Conservation (phyloP, 176 grass and related monocot species). For the Musa beccarii region DNA sequence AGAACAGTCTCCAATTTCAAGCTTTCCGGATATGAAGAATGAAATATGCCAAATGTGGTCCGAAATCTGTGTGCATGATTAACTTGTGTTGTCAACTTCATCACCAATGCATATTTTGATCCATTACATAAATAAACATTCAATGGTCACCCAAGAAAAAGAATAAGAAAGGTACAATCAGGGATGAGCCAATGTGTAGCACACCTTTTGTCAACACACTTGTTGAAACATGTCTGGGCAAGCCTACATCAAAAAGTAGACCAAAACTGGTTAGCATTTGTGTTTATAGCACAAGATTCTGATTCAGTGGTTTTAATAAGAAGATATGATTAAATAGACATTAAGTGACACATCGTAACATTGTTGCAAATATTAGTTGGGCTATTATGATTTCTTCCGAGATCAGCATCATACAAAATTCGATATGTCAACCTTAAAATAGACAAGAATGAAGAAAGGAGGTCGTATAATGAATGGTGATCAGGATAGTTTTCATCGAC, state of each 20-base stretch:
- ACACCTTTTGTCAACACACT: slow-evolving; percentile 85
- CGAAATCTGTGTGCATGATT: too few species aligned
- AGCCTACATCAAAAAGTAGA: slow-evolving; percentile 38
- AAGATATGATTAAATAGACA: background rate
- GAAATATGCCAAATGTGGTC: background rate
- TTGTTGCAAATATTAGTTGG: background rate
- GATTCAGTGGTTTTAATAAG: background rate
- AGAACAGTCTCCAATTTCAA: background rate
- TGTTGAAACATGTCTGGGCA: slow-evolving; percentile 61
- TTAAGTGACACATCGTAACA: background rate
- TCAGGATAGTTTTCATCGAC: background rate
- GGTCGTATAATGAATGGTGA: background rate
- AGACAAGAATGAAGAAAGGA: too few species aligned
- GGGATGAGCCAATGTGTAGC: background rate
- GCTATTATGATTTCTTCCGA: background rate
- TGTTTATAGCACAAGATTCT: slow-evolving; percentile 15
- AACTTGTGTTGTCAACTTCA: background rate
- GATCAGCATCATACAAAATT: background rate
- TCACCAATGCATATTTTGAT: background rate
- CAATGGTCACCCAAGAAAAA: too few species aligned
- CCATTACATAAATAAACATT: background rate
- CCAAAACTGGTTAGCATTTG: background rate
- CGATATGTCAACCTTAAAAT: too few species aligned
- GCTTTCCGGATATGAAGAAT: background rate
- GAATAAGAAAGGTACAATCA: background rate